Percentiles rank a stretch among this genome's conserved stretches.
Conservation (phyloP, 495 filamentous ascomycete genomes). For the Daldinia loculata region DNA sequence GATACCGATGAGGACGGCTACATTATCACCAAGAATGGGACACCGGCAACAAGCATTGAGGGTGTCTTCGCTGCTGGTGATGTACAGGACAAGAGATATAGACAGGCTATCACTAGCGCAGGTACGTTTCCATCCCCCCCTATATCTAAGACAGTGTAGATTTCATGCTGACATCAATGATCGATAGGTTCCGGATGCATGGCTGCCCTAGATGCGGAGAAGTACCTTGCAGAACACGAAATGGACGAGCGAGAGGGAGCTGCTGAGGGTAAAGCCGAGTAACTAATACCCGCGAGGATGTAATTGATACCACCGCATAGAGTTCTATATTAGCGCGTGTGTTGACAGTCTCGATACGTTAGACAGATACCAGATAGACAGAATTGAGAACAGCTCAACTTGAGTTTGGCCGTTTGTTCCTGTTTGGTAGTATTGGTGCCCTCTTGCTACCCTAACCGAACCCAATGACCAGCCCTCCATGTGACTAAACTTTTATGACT, state of each 20-base stretch:
- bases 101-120: conserved; percentile 97
- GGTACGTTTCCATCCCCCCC: conserved; percentile 64
- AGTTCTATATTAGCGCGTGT: conserved; percentile 12
- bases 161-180: conserved; percentile 35
- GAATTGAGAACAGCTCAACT: conserved; percentile 17
- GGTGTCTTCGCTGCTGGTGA: conserved; percentile 98
- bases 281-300: conserved; percentile 27
- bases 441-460: not conserved
- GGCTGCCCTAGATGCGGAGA: conserved; percentile 94
- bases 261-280: conserved; percentile 44
- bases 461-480: not conserved
- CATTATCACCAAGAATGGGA: conserved; percentile 87
- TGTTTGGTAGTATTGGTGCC: not conserved
- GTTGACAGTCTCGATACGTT: conserved; percentile 22
- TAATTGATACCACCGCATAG: conserved; percentile 11
- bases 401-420: not conserved
- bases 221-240: conserved; percentile 82
- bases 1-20: conserved; percentile 87
- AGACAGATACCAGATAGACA: conserved; percentile 39
- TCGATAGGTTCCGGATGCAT: conserved; percentile 87
- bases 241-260: conserved; percentile 50
- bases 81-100: conserved; percentile 97
- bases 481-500: no score
- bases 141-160: not conserved
- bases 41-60: conserved; percentile 84